These are phyloP conservation scores for Rhizopogon roseolus DNA, from an alignment of 768 basidiomycete genomes.

Conservation along the genomic window DNA sequence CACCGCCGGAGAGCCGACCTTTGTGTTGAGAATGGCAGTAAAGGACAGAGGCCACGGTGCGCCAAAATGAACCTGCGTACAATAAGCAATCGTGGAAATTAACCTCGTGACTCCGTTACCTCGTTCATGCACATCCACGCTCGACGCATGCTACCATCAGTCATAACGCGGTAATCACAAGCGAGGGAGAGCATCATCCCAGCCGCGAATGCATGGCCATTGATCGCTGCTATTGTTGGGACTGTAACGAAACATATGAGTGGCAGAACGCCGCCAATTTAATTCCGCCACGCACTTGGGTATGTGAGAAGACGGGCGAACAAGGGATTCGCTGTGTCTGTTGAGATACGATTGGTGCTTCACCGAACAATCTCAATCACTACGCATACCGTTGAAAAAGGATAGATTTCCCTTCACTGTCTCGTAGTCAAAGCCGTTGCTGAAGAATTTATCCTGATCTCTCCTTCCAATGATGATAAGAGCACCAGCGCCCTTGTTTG, in stretches of 20 bases:
- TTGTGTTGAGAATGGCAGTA: conserved; percentile 55
- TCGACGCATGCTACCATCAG: conserved; percentile 68
- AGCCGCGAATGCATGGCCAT: conserved; percentile 84
- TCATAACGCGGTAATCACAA: conserved; percentile 90
- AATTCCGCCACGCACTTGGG: conserved; percentile 49
- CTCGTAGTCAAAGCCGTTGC: conserved; percentile 72
- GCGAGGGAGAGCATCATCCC: conserved; percentile 74
- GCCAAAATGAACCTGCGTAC: conserved; percentile 68
- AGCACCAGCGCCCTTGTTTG: conserved; percentile 54
- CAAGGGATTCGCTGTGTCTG: conserved; percentile 74
- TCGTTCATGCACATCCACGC: conserved; percentile 95
- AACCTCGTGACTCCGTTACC: conserved; percentile 29
- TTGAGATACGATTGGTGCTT: conserved; percentile 1
- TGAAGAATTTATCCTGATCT: conserved; percentile 85
- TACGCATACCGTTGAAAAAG: conserved; percentile 58
- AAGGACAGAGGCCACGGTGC: conserved; percentile 77
- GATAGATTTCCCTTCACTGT: conserved; percentile 45
- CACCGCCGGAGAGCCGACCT: conserved; percentile 52
- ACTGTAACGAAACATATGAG: conserved; percentile 38
- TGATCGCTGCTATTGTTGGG: conserved; percentile 74
- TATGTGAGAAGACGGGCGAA: conserved; percentile 65
- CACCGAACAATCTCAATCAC: background rate
- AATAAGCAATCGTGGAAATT: background rate
- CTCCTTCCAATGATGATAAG: conserved; percentile 73
- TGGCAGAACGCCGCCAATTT: background rate